A percentile compares a stretch with the other conserved stretches of the same genome.
Conservation (phyloP, 2,329 filamentous ascomycete species). For the Emydomyces testavorans region DNA sequence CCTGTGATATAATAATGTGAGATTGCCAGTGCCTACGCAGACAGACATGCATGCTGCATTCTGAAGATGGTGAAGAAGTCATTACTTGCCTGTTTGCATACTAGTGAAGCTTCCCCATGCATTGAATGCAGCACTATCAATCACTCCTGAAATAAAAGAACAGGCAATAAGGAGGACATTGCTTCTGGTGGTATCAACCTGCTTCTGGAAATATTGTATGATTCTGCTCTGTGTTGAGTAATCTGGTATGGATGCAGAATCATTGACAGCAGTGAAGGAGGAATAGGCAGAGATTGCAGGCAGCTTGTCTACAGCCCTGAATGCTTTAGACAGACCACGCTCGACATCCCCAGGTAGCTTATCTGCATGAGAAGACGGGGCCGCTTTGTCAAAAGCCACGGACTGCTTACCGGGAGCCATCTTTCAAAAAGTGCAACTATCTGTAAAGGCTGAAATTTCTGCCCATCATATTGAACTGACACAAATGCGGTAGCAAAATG, state of each 20-base stretch:
- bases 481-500: neutral
- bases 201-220: conserved; percentile 12
- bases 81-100: conserved; percentile 17
- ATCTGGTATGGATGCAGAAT: neutral
- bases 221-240: conserved; percentile 1
- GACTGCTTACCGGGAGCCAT: conserved; percentile 2
- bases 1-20: conserved; percentile 21
- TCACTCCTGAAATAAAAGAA: conserved; percentile 16
- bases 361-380: neutral
- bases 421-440: neutral
- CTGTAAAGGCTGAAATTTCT: neutral
- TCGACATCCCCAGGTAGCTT: conserved; percentile 2
- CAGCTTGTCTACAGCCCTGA: neutral
- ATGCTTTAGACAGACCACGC: neutral
- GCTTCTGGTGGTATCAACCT: conserved; percentile 11
- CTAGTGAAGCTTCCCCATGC: conserved; percentile 18
- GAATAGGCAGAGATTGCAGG: conserved; percentile 14
- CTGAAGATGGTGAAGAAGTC: neutral
- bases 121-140: conserved; percentile 17
- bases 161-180: conserved; percentile 15
- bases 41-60: neutral
- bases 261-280: conserved; percentile 15
- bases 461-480: neutral
- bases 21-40: neutral
- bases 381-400: conserved; percentile 8